These are phyloP conservation scores for Gracilaria caudata DNA, from an alignment of 23 red algal genomes.

Conservation along the genomic window DNA sequence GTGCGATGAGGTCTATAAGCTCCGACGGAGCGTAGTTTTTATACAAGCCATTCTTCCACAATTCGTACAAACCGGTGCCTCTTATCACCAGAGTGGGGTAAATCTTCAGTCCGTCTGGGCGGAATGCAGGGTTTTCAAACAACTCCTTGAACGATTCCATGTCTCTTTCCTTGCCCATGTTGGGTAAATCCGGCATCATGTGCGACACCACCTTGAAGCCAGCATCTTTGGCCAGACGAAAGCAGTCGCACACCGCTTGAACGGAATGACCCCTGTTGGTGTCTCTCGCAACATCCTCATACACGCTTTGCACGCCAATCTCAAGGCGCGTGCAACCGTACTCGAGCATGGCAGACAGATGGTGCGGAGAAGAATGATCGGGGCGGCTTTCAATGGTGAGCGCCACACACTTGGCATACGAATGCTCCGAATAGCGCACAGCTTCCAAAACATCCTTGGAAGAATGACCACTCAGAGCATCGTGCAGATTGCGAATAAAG, in stretches of 20 bases:
- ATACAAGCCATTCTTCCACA: slow-evolving; percentile 95
- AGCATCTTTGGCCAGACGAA: slow-evolving; percentile 95
- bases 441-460: slow-evolving; percentile 86
- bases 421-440: slow-evolving; percentile 85
- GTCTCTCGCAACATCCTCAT: slow-evolving; percentile 94
- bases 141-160: slow-evolving; percentile 96
- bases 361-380: slow-evolving; percentile 90
- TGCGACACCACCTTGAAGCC: slow-evolving; percentile 98
- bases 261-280: slow-evolving; percentile 99
- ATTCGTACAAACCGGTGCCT: slow-evolving; percentile 96
- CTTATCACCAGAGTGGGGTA: slow-evolving; percentile 96
- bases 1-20: slow-evolving; percentile 88
- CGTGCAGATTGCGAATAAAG: slow-evolving; percentile 98
- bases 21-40: slow-evolving; percentile 88
- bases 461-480: slow-evolving; percentile 91
- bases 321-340: slow-evolving; percentile 98
- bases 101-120: slow-evolving; percentile 97
- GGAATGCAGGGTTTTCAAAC: slow-evolving; percentile 99
- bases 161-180: slow-evolving; percentile 96
- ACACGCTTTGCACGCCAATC: slow-evolving; percentile 99
- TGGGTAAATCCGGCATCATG: slow-evolving; percentile 98
- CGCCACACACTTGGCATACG: slow-evolving; percentile 83
- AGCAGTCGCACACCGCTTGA: slow-evolving; percentile 93
- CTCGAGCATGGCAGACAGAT: slow-evolving; percentile 93
- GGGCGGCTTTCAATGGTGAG: slow-evolving; percentile 99